phyloP scores from a whole-genome alignment of 805 yeast species.

The Saccharomycopsis fermentans region DNA sequence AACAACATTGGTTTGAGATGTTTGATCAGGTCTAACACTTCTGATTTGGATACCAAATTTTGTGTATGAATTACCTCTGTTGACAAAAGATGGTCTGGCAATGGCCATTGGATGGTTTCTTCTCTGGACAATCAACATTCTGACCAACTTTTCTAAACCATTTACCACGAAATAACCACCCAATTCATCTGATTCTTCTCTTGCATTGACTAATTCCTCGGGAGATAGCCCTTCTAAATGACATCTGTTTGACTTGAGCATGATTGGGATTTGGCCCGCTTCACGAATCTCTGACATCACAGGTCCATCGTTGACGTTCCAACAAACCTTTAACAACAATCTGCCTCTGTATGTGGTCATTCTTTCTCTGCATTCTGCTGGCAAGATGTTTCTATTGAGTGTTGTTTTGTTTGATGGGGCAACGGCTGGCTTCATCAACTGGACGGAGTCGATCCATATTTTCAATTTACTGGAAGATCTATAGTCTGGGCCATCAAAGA shows the following conservation, averaged over 20 bases:
- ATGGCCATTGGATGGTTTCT: slow-evolving; percentile 98
- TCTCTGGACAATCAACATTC: slow-evolving; percentile 97
- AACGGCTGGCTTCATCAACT: slow-evolving; percentile 75
- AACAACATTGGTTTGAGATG: slow-evolving; percentile 94
- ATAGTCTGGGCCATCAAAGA: slow-evolving; percentile 69
- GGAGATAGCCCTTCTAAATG: slow-evolving; percentile 82
- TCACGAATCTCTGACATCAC: slow-evolving; percentile 75
- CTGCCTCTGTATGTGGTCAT: slow-evolving; percentile 73
- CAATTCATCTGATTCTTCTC: slow-evolving; percentile 90
- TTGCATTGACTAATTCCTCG: slow-evolving; percentile 58
- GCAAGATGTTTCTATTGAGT: slow-evolving; percentile 66
- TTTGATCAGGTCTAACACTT: slow-evolving; percentile 91
- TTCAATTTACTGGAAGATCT: slow-evolving; percentile 77
- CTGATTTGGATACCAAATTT: slow-evolving; percentile 90
- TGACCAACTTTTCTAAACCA: slow-evolving; percentile 91
- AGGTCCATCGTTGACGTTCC: slow-evolving; percentile 84
- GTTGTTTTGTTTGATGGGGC: slow-evolving; percentile 63
- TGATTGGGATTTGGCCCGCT: slow-evolving; percentile 83
- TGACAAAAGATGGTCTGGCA: slow-evolving; percentile 85
- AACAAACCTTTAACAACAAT: slow-evolving; percentile 65
- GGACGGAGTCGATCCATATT: slow-evolving; percentile 83
- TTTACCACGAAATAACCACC: slow-evolving; percentile 96
- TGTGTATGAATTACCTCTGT: slow-evolving; percentile 87
- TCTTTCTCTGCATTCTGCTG: slow-evolving; percentile 86
- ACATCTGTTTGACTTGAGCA: slow-evolving; percentile 87